These are phyloP conservation scores for Pythium coloratum DNA, from an alignment of 352 stramenopile species.

Conservation along the genomic window DNA sequence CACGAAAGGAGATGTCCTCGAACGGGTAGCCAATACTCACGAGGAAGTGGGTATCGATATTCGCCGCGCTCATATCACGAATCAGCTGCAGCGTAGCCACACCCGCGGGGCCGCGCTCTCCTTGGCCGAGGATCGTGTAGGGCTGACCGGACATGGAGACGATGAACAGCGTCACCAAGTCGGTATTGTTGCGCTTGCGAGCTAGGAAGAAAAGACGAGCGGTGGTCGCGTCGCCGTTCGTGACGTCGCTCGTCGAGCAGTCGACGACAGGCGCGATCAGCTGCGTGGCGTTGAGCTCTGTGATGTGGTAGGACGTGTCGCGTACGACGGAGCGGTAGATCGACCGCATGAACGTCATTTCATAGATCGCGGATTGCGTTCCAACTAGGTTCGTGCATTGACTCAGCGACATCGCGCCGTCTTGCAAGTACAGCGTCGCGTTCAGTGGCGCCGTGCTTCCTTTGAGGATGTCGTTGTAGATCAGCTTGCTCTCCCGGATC, in stretches of 20 bases:
- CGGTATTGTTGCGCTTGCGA: slow-evolving; percentile 1
- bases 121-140: slow-evolving; percentile 7
- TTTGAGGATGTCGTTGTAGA: slow-evolving; percentile 13
- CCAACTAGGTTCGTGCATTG: no score
- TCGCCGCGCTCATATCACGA: not conserved
- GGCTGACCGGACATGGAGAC: slow-evolving; percentile 15
- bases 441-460: no score
- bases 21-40: slow-evolving; percentile 19
- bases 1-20: not conserved
- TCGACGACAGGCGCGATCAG: slow-evolving; percentile 1
- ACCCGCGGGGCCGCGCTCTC: not conserved
- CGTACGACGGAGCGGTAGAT: slow-evolving; percentile 8
- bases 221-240: not conserved
- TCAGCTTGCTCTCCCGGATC: slow-evolving; percentile 35
- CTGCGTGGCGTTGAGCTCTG: not conserved
- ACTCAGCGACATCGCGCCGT: no score
- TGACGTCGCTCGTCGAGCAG: not conserved
- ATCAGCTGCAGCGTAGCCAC: slow-evolving; percentile 8
- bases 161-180: slow-evolving; percentile 12
- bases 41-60: not conserved
- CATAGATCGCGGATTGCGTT: slow-evolving; percentile 5
- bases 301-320: slow-evolving; percentile 12
- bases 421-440: no score
- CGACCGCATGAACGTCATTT: slow-evolving; percentile 1
- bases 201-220: slow-evolving; percentile 16